These are phyloP conservation scores for Pythium diclinum DNA, from an alignment of 352 stramenopile species.

Conservation along the genomic window DNA sequence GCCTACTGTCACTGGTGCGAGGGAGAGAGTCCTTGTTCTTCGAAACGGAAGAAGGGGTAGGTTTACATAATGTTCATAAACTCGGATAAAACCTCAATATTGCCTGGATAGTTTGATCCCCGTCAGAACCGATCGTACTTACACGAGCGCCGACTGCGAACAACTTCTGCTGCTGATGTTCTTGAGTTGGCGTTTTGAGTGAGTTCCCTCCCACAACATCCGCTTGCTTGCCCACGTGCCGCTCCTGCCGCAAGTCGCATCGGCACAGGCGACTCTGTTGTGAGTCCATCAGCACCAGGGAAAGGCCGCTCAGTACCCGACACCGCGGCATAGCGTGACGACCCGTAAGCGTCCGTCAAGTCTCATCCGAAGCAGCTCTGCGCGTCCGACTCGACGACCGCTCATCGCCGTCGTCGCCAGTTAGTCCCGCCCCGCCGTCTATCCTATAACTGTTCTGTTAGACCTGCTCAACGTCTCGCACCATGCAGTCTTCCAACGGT, in stretches of 20 bases:
- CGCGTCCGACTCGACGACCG: no score
- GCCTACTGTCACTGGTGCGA: neutral
- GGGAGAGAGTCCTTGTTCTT: neutral
- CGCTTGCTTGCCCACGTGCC: neutral
- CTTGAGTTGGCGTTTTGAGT: conserved; percentile 7
- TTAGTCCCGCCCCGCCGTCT: no score
- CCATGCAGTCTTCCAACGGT: conserved; percentile 1
- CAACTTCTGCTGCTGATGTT: neutral
- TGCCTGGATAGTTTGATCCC: neutral
- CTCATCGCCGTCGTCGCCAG: no score
- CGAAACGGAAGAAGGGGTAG: neutral
- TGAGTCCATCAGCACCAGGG: neutral
- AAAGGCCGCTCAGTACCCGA: neutral
- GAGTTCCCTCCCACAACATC: conserved; percentile 1
- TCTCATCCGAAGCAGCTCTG: no score
- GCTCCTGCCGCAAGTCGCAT: neutral
- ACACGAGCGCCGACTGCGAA: neutral
- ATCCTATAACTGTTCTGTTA: no score
- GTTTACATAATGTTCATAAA: neutral
- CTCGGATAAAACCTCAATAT: neutral
- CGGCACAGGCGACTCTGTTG: neutral
- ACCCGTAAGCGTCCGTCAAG: no score
- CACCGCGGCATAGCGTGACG: no score
- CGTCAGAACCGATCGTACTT: conserved; percentile 5
- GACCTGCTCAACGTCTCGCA: neutral